phyloP scores from a whole-genome alignment of 257 asterid species.

The Primulina tabacum region DNA sequence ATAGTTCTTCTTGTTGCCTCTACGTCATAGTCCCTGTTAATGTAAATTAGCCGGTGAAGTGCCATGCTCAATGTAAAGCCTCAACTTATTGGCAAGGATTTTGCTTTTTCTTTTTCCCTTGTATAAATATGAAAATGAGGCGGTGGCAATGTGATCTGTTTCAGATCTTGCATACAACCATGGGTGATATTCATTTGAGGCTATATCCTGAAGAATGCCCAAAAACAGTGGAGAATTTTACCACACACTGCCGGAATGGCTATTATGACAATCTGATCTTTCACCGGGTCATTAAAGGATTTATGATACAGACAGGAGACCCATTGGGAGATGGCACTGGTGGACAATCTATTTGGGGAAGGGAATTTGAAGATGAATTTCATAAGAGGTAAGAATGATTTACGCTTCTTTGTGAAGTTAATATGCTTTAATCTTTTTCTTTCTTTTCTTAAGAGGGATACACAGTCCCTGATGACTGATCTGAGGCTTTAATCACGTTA shows the following conservation, averaged over 20 bases:
- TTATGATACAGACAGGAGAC: slow-evolving; percentile 98
- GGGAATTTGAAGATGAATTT: slow-evolving; percentile 97
- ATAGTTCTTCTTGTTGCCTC: slow-evolving; percentile 17
- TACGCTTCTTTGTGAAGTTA: background rate
- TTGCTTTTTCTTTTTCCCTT: background rate
- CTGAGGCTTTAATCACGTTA: slow-evolving; percentile 13
- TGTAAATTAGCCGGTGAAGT: slow-evolving; percentile 7
- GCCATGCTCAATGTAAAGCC: background rate
- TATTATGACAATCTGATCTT: slow-evolving; percentile 93
- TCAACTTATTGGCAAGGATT: too few relatives aligned
- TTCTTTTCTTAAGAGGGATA: too few relatives aligned
- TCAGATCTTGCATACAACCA: slow-evolving; percentile 86
- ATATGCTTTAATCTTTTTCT: too few relatives aligned
- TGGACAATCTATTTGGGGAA: slow-evolving; percentile 99
- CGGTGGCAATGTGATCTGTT: slow-evolving; percentile 19
- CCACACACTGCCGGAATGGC: slow-evolving; percentile 94
- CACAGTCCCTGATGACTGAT: background rate
- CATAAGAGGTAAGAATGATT: slow-evolving; percentile 72
- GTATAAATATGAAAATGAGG: background rate
- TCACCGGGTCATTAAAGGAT: slow-evolving; percentile 95
- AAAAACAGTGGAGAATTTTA: slow-evolving; percentile 93
- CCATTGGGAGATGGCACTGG: slow-evolving; percentile 99
- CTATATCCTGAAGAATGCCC: slow-evolving; percentile 99
- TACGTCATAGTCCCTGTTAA: slow-evolving; percentile 1
- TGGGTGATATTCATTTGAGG: slow-evolving; percentile 96